Base-by-base conservation (phyloP, 108 stramenopile genomes). In the Thalassiosira profunda region DNA sequence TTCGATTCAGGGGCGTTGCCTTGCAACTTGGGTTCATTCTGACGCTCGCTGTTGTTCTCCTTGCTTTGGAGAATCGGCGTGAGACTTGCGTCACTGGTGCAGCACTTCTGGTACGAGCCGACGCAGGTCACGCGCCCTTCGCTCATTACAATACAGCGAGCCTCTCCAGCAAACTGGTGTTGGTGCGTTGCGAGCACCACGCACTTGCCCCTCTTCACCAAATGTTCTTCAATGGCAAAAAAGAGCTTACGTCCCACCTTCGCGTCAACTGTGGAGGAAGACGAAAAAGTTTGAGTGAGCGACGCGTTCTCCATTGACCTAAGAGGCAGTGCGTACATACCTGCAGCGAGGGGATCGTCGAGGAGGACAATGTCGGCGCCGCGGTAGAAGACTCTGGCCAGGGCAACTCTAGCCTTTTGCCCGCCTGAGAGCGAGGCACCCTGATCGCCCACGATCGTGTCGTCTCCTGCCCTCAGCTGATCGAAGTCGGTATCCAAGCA, bases 161-260 rank as follows among this genome's bases (percentile, higher is more conserved):
- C 31, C 2, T 84, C 76, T 11, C 28, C 55, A 68, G 77, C 83
- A 63, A 87, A 87, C 55, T 94, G 93, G 30, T 95, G 92, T 70
- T 96, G 93, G 70, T 97, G 95, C 29, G 93, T 93, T 5, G 86
- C 93, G 30, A 97, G 70, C 23, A 97, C 44, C 21, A 86, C 84
- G 60, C 81, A 75, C 74, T 84, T 82, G 2, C 72, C 62, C 60
- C 76, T 31, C 0, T 74, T 56, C 1, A 72, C 40, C 5, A 92
- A 74, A 2, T 54, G 68, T 37, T 55, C 38, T 10, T 92, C 60
- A 20, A 88, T 87, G 63, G 74, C 47, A 46, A 85, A 75, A 58
- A 90, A 97, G 17, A 97, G 82, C 1, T 78, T 78, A 30, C 76
- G 47, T n/a, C 86, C 90, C 15, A 93, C 87, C 58, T 79, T 82